Evolutionary conservation across 2,329 filamentous ascomycete species (phyloP), one percentile per base, ranked within the genome.

Genomic region (Aspergillus fructus): DNA sequence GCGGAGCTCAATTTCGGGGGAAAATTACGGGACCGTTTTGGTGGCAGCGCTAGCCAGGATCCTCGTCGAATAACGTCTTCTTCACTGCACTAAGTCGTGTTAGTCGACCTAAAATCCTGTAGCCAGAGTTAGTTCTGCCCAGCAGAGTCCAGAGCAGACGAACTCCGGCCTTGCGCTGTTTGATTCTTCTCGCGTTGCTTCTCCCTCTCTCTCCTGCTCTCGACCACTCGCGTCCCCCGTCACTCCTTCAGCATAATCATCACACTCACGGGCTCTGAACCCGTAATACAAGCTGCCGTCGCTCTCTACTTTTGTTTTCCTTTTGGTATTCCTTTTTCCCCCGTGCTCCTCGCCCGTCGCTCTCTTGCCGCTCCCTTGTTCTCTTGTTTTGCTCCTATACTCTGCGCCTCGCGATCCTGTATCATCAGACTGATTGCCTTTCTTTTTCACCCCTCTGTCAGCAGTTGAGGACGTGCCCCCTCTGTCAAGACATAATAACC

Each of bases 201-300:
- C 24, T 56, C 27, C 49, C 27, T 46, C 41, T 43, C n/a, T 49
- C n/a, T 17, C 45, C 53, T 30, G 27, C 55, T 49, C 54, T 55
- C 50, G 46, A 62, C 62, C 62, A 62, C 54, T 61, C 62, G 60
- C 60, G 56, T 63, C 55, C 42, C 53, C 48, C 47, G 51, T 60
- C 54, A 34, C 53, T 59, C 58, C 15, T 55, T 59, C 55, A 62
- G 33, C 56, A 60, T 46, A 34, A 55, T 53, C 54, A 58, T 55
- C 42, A 17, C 15, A 4, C 37, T 41, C 45, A 17, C 52, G 19
- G 48, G 12, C 21, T 50, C 5, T 19, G 34, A 30, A 13, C 40
- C 15, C 33, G 33, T 48, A 53, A 40, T 48, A 19, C 37, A 34
- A 57, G 55, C 59, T 55, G 55, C 51, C 60, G 55, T 52, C 56